Evolutionary conservation across 129 eudicot genomes (phyloP).

Genomic region (Pulicaria dysenterica): DNA sequence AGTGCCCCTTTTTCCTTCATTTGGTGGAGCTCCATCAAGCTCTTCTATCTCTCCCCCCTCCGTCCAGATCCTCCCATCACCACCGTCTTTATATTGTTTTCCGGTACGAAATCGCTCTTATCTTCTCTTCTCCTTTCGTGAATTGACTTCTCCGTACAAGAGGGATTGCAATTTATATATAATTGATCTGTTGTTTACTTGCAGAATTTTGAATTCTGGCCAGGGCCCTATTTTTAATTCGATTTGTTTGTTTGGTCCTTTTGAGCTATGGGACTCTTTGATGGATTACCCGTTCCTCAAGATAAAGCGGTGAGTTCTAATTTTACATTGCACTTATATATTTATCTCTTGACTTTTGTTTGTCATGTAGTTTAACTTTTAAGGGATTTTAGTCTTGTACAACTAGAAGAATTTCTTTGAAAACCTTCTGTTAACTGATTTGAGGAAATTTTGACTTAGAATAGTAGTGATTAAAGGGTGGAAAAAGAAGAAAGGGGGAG

Average conservation of each 20-base stretch:
- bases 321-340: background rate
- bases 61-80: conserved; percentile 42
- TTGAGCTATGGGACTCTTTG: conserved; percentile 80
- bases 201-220: conserved; percentile 33
- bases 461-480: background rate
- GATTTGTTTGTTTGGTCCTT: conserved; percentile 16
- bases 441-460: conserved; percentile 7
- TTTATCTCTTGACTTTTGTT: background rate
- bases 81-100: conserved; percentile 15
- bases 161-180: conserved; percentile 18
- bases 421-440: background rate
- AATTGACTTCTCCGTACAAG: background rate
- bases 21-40: conserved; percentile 39
- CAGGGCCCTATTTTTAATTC: conserved; percentile 3
- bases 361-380: background rate
- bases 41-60: conserved; percentile 20
- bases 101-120: conserved; percentile 27
- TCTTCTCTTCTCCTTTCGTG: conserved; percentile 16
- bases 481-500: no score
- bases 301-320: conserved; percentile 69
- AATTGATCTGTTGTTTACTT: conserved; percentile 32
- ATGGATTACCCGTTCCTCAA: conserved; percentile 78
- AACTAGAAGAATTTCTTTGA: background rate
- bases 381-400: conserved; percentile 7
- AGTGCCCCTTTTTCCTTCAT: conserved; percentile 23